phyloP scores from a whole-genome alignment of 2,329 filamentous ascomycete species.

The Ceratocystis papillata region DNA sequence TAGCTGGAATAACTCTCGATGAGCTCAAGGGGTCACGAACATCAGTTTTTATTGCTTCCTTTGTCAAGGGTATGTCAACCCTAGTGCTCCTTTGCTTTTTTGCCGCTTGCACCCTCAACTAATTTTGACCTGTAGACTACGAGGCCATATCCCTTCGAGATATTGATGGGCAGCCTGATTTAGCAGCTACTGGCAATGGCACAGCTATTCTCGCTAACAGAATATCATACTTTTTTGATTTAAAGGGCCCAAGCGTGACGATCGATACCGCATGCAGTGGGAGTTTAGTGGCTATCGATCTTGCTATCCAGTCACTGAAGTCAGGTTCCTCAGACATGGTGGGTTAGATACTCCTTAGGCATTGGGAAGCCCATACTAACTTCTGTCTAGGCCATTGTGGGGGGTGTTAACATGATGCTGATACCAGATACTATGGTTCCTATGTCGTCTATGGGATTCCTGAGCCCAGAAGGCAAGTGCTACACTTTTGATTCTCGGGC shows the following conservation, averaged over 20 bases:
- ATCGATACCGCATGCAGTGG: slow-evolving; percentile 51
- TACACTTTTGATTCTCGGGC: slow-evolving; percentile 48
- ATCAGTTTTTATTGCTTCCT: slow-evolving; percentile 42
- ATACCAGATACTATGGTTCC: slow-evolving; percentile 46
- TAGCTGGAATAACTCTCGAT: slow-evolving; percentile 38
- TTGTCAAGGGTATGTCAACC: slow-evolving; percentile 37
- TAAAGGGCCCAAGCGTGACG: slow-evolving; percentile 46
- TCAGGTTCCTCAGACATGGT: slow-evolving; percentile 32
- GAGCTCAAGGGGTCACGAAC: slow-evolving; percentile 37
- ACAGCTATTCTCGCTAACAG: slow-evolving; percentile 46
- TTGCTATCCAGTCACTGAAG: slow-evolving; percentile 40
- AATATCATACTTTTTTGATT: slow-evolving; percentile 45
- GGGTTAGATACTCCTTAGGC: not conserved
- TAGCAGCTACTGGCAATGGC: slow-evolving; percentile 44
- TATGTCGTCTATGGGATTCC: slow-evolving; percentile 44
- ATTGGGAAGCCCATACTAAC: slow-evolving; percentile 24
- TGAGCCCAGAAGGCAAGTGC: slow-evolving; percentile 42
- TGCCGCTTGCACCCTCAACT: not conserved
- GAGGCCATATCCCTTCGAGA: slow-evolving; percentile 42
- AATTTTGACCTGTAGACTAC: slow-evolving; percentile 34
- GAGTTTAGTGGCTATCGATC: slow-evolving; percentile 44
- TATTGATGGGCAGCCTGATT: slow-evolving; percentile 40
- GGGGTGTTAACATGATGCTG: slow-evolving; percentile 43
- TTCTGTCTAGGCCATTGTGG: slow-evolving; percentile 36
- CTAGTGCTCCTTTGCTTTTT: not conserved